Evolutionary conservation across 495 filamentous ascomycete genomes (phyloP), one percentile per base, ranked within the genome.

Genomic region (Neurospora sp.): DNA sequence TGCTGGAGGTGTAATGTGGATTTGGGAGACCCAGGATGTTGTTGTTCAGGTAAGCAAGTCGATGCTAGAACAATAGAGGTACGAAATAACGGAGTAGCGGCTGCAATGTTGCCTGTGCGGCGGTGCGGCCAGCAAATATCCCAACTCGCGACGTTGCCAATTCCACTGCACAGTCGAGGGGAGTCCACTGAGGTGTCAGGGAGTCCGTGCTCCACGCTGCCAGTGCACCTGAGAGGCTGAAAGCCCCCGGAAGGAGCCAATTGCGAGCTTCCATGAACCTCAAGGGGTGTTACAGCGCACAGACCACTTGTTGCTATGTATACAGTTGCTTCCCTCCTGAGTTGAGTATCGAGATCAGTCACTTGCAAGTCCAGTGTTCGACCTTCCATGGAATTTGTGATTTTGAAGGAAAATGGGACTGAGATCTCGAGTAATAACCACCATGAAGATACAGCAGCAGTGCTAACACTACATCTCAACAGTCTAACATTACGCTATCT

Each of bases 61-160:
- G 27, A 65, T 27, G 53, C 14, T 65, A 65, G 53, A 65, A 9
- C 53, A 65, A 35, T 65, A 35, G 27, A 65, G 53, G 53, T 65
- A 65, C 27, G 53, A 17, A 65, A 65, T 65, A 65, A 65, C 53
- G 53, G 53, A 65, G 48, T 37, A 65, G 53, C 53, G 12, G 48
- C 48, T 59, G 48, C 48, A 59, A 59, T 59, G 48, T 65, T 65
- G 27, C 53, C 53, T 61, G 53, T 61, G 53, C 53, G 53, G 27
- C 53, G 53, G 53, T 65, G 14, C 53, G 53, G 53, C 53, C 53
- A 65, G 53, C 53, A 65, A 53, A 59, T 69, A 38, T 70, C 22
- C 71, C 76, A 80, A 81, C 78, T 79, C 78, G 78, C 79, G 79
- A 80, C 79, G 78, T 80, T 81, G 78, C 74, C 77, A 78, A 80